A percentile compares a stretch with the other conserved stretches of the same genome.
These are phyloP conservation scores for Ambrosia artemisiifolia DNA, from an alignment of 129 eudicot genomes.

Conservation along the genomic window DNA sequence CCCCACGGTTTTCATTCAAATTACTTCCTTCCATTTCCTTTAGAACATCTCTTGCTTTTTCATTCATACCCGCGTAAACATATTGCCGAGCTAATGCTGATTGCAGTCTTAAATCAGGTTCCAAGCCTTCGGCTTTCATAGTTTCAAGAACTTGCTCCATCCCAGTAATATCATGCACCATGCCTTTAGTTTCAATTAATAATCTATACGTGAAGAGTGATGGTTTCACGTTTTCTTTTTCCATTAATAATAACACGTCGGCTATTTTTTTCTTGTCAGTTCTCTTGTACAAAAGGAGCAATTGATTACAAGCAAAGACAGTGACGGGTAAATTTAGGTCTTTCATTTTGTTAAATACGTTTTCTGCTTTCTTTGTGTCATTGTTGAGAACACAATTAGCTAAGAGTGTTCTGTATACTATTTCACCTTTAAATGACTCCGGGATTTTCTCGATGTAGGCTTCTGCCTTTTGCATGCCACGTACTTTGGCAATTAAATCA, in stretches of 20 bases:
- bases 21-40: conserved; percentile 69
- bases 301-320: conserved; percentile 62
- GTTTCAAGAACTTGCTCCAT: conserved; percentile 81
- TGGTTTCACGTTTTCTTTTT: conserved; percentile 70
- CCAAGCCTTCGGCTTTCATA: conserved; percentile 75
- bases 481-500: conserved; percentile 78
- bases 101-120: conserved; percentile 30
- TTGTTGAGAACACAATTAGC: conserved; percentile 50
- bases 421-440: conserved; percentile 48
- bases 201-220: conserved; percentile 57
- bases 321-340: conserved; percentile 45
- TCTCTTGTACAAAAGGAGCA: conserved; percentile 72
- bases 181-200: conserved; percentile 71
- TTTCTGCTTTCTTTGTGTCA: conserved; percentile 56
- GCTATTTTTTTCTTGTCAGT: conserved; percentile 73
- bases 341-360: conserved; percentile 70
- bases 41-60: conserved; percentile 62
- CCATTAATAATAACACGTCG: conserved; percentile 72
- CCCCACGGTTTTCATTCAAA: conserved; percentile 42
- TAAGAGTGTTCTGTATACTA: conserved; percentile 61
- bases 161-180: conserved; percentile 57
- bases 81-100: conserved; percentile 53
- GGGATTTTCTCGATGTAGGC: conserved; percentile 58
- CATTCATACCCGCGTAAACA: conserved; percentile 44
- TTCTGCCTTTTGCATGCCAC: conserved; percentile 71